Conservation (phyloP, 2,329 filamentous ascomycete genomes). For the Ceratocystis albifundus region DNA sequence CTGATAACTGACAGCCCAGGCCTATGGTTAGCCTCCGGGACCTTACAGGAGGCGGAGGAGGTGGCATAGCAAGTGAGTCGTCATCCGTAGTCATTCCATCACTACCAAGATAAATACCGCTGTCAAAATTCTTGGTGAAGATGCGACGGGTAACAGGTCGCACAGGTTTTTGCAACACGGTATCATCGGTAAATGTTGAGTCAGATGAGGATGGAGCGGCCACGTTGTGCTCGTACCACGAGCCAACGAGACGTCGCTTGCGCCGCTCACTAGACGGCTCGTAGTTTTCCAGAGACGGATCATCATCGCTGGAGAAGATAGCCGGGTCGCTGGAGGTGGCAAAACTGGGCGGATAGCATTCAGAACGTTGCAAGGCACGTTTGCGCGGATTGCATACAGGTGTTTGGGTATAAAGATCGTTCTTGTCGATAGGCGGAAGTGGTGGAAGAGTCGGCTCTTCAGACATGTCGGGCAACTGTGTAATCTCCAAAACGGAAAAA, state of each 20-base stretch:
- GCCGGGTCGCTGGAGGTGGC: conserved; percentile 59
- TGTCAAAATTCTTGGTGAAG: conserved; percentile 52
- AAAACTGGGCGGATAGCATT: conserved; percentile 31
- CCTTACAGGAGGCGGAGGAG: conserved; percentile 4
- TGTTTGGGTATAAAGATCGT: background rate
- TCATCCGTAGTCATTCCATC: conserved; percentile 27
- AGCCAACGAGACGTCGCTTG: conserved; percentile 53
- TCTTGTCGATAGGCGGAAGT: conserved; percentile 30
- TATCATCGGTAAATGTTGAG: conserved; percentile 35
- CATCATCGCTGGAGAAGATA: conserved; percentile 62
- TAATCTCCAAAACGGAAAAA: background rate
- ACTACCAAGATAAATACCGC: conserved; percentile 57
- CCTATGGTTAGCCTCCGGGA: conserved; percentile 18
- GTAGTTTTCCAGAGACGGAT: conserved; percentile 56
- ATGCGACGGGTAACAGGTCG: conserved; percentile 38
- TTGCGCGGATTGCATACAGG: conserved; percentile 32
- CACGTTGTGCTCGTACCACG: conserved; percentile 50
- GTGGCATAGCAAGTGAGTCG: conserved; percentile 9
- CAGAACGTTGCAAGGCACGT: conserved; percentile 29
- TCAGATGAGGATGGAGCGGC: conserved; percentile 39
- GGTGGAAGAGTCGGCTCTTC: conserved; percentile 36
- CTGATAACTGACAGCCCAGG: conserved; percentile 27
- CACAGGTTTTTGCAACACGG: conserved; percentile 28
- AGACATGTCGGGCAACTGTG: conserved; percentile 28
- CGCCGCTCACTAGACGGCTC: conserved; percentile 36